Evolutionary conservation across 2,329 filamentous ascomycete species (phyloP).

Genomic region (Penicillium psychrosexuale): DNA sequence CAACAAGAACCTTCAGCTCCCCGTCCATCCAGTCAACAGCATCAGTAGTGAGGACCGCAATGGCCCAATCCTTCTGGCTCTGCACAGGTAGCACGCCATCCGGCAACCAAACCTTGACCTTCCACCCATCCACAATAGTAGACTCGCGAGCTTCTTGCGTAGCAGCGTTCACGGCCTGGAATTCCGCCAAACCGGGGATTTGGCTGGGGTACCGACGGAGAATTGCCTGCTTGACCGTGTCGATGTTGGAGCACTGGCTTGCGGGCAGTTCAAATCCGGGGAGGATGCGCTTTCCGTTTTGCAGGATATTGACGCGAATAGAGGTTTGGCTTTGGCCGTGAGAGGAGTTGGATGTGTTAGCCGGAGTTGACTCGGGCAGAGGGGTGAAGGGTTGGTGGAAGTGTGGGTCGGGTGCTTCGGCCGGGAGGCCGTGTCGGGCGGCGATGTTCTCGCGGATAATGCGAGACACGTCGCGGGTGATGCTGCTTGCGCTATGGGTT

Average conservation of each 20-base stretch:
- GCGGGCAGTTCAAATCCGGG: conserved; percentile 38
- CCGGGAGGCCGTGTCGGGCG: conserved; percentile 19
- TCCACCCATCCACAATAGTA: conserved; percentile 26
- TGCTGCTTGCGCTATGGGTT: conserved; percentile 39
- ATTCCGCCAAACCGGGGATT: conserved; percentile 24
- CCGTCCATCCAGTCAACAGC: conserved; percentile 49
- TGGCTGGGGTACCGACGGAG: conserved; percentile 32
- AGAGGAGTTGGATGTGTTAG: conserved; percentile 1
- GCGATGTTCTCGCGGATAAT: conserved; percentile 41
- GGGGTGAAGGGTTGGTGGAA: conserved; percentile 20
- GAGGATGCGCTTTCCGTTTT: conserved; percentile 40
- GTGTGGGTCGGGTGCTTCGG: conserved; percentile 10
- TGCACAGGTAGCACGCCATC: conserved; percentile 40
- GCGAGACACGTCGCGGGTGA: conserved; percentile 41
- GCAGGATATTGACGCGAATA: conserved; percentile 40
- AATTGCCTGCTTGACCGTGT: conserved; percentile 32
- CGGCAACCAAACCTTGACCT: conserved; percentile 42
- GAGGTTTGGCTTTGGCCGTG: conserved; percentile 24
- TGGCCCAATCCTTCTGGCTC: conserved; percentile 45
- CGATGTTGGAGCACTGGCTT: conserved; percentile 35
- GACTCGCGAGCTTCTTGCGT: conserved; percentile 19
- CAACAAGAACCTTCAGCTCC: conserved; percentile 43
- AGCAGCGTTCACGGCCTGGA: conserved; percentile 11
- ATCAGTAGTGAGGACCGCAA: conserved; percentile 42
- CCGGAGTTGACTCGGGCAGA: conserved; percentile 1